phyloP scores from a whole-genome alignment of 2,329 filamentous ascomycete species.

The Venturia pyrina region DNA sequence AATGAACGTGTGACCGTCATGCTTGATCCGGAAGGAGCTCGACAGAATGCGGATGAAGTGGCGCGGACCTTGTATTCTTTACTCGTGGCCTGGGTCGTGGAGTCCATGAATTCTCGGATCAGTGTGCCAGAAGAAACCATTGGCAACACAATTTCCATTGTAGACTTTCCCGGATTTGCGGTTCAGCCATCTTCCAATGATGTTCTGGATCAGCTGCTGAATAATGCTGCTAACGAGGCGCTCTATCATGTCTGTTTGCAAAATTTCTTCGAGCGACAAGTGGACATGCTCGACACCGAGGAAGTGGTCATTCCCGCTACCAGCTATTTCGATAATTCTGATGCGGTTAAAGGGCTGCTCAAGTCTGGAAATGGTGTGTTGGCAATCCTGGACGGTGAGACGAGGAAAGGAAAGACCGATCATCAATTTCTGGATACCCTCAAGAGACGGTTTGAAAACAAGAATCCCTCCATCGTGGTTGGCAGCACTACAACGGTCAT shows the following conservation, averaged over 20 bases:
- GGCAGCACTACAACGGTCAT: conserved; percentile 64
- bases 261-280: conserved; percentile 91
- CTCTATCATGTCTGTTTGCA: conserved; percentile 90
- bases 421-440: conserved; percentile 83
- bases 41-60: conserved; percentile 86
- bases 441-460: conserved; percentile 86
- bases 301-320: conserved; percentile 84
- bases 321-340: conserved; percentile 96
- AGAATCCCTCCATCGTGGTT: conserved; percentile 81
- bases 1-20: conserved; percentile 97
- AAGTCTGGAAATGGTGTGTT: conserved; percentile 89
- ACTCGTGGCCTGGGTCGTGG: conserved; percentile 86
- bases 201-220: conserved; percentile 81
- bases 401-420: conserved; percentile 77
- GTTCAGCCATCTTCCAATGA: conserved; percentile 70
- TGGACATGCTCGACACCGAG: conserved; percentile 86
- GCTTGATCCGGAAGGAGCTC: conserved; percentile 84
- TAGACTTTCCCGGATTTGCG: conserved; percentile 93
- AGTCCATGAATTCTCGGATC: conserved; percentile 80
- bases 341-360: conserved; percentile 81
- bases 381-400: conserved; percentile 93
- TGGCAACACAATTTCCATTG: conserved; percentile 84
- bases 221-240: conserved; percentile 85
- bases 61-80: conserved; percentile 89
- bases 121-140: conserved; percentile 83